Evolutionary conservation across 2,329 filamentous ascomycete species (phyloP).

Genomic region (Xylaria multiplex): DNA sequence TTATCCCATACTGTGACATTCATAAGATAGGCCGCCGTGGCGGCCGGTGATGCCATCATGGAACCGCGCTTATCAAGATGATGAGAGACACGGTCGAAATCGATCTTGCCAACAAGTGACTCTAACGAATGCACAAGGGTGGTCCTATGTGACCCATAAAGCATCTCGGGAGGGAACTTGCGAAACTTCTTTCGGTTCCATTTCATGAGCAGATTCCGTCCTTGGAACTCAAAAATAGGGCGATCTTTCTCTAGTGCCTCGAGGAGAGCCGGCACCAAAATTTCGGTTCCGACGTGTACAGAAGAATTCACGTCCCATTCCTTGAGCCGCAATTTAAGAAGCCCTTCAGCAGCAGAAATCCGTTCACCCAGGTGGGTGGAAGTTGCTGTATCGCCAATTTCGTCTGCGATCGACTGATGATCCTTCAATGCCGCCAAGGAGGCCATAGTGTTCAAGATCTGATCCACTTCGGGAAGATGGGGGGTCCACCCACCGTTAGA

Average conservation of each 20-base stretch:
- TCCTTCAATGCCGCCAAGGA: too few relatives aligned
- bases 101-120: not conserved
- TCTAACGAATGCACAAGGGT: not conserved
- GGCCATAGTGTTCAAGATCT: not conserved
- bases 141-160: not conserved
- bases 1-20: not conserved
- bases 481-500: not conserved
- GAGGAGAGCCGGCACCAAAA: not conserved
- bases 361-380: too few relatives aligned
- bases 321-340: too few relatives aligned
- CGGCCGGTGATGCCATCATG: not conserved
- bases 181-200: not conserved
- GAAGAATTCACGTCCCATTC: not conserved
- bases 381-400: too few relatives aligned
- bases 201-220: not conserved
- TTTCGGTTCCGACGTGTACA: not conserved
- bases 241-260: not conserved
- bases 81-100: not conserved
- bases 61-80: not conserved
- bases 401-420: too few relatives aligned
- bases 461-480: not conserved
- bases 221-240: not conserved
- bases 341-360: too few relatives aligned
- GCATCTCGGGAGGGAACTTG: not conserved
- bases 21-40: not conserved